These are phyloP conservation scores for Stevia rebaudiana DNA, from an alignment of 140 eudicot genomes.

Conservation along the genomic window DNA sequence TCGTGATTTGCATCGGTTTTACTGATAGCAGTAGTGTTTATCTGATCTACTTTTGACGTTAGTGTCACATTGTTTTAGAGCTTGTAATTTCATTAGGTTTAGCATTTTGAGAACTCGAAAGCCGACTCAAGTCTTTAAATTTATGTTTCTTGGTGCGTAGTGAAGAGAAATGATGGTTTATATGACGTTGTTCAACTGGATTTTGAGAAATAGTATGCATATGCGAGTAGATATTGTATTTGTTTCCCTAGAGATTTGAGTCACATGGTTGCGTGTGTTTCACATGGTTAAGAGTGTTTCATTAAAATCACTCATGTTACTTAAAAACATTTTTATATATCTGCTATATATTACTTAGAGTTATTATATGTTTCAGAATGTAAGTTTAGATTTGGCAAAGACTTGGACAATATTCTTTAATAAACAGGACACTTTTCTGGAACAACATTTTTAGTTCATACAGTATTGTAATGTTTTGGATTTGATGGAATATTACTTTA, in stretches of 20 bases:
- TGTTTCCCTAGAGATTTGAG: constrained; percentile 9
- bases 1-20: constrained; percentile 4
- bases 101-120: background rate
- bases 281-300: background rate
- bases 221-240: background rate
- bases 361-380: background rate
- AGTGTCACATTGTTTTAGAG: background rate
- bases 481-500: background rate
- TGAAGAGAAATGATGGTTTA: background rate
- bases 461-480: background rate
- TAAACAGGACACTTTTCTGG: background rate
- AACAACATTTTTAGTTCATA: background rate
- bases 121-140: background rate
- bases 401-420: background rate
- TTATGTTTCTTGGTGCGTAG: background rate
- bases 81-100: constrained; percentile 11
- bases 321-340: no score
- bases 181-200: background rate
- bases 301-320: no score
- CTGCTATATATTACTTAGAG: background rate
- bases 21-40: background rate
- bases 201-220: constrained; percentile 1
- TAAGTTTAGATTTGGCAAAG: background rate
- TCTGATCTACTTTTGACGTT: constrained; percentile 11
- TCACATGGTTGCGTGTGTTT: background rate